A percentile compares a stretch with the other conserved stretches of the same genome.
These are phyloP conservation scores for Elaphomyces granulatus DNA, from an alignment of 495 filamentous ascomycete species.

Conservation along the genomic window DNA sequence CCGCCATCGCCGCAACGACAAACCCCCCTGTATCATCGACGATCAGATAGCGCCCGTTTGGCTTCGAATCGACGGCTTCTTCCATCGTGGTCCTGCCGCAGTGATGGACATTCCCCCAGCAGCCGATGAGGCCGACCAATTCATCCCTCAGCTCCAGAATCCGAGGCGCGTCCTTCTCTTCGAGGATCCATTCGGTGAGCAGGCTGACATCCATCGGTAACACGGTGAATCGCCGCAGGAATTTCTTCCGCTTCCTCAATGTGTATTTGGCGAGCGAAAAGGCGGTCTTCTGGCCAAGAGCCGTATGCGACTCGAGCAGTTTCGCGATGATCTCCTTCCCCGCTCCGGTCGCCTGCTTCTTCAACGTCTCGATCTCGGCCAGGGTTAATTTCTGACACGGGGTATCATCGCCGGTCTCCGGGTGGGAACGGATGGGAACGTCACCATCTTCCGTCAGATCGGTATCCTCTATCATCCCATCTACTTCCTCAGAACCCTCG, in stretches of 20 bases:
- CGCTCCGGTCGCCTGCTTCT: slow-evolving; percentile 57
- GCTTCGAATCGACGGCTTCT: slow-evolving; percentile 15
- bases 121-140: slow-evolving; percentile 55
- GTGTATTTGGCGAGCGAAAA: slow-evolving; percentile 94
- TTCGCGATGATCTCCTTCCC: slow-evolving; percentile 83
- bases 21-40: slow-evolving; percentile 85
- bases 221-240: slow-evolving; percentile 70
- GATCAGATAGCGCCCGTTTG: slow-evolving; percentile 66
- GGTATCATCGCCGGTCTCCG: slow-evolving; percentile 63
- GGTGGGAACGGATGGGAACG: slow-evolving; percentile 59
- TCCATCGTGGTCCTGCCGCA: slow-evolving; percentile 22
- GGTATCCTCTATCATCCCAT: slow-evolving; percentile 32
- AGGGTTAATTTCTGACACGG: slow-evolving; percentile 68
- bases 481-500: slow-evolving; percentile 30
- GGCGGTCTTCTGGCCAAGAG: slow-evolving; percentile 82
- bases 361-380: slow-evolving; percentile 84
- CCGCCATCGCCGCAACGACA: slow-evolving; percentile 75
- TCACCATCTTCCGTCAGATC: slow-evolving; percentile 29
- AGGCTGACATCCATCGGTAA: slow-evolving; percentile 65
- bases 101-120: slow-evolving; percentile 50
- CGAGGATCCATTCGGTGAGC: slow-evolving; percentile 57
- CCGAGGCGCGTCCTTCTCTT: slow-evolving; percentile 59
- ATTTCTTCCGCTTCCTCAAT: slow-evolving; percentile 85
- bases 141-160: slow-evolving; percentile 88
- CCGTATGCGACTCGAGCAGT: slow-evolving; percentile 69